A percentile compares a stretch with the other conserved stretches of the same genome.
Evolutionary conservation across 2,329 filamentous ascomycete species (phyloP).

Genomic region (Bimuria novae-zelandiae): DNA sequence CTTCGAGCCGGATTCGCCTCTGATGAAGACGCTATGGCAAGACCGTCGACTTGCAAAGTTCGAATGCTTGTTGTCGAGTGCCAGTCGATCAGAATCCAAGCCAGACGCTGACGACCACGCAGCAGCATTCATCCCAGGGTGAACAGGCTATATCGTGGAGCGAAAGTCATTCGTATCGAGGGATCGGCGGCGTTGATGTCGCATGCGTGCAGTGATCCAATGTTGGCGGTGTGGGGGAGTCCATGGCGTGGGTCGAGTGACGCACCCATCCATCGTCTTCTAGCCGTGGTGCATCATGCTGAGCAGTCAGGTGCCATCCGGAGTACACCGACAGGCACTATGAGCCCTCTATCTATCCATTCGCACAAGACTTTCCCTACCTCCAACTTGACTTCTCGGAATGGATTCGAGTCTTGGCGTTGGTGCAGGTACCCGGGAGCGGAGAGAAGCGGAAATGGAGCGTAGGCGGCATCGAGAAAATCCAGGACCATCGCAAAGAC

Average conservation of each 20-base stretch:
- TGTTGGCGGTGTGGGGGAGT: neutral
- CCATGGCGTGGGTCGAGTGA: neutral
- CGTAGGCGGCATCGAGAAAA: neutral
- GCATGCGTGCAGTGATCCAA: neutral
- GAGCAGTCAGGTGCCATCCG: neutral
- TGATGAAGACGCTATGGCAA: no score
- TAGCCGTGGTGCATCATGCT: neutral
- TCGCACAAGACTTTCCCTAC: neutral
- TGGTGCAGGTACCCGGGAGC: conserved; percentile 10
- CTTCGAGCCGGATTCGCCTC: no score
- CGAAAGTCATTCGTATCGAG: no score
- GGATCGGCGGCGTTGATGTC: neutral
- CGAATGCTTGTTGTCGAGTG: no score
- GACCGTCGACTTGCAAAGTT: no score
- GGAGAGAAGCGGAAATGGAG: conserved; percentile 19
- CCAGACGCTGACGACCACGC: no score
- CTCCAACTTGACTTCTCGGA: neutral
- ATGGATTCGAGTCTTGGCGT: conserved; percentile 9
- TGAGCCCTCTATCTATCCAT: no score
- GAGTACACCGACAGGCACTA: neutral
- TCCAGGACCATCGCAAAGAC: neutral
- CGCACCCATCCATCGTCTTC: neutral
- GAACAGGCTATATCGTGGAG: no score
- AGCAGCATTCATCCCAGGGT: no score
- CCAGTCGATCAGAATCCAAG: no score